Conservation (phyloP, 225 moss, liverwort and hornwort genomes). For the Marchantia paleacea region DNA sequence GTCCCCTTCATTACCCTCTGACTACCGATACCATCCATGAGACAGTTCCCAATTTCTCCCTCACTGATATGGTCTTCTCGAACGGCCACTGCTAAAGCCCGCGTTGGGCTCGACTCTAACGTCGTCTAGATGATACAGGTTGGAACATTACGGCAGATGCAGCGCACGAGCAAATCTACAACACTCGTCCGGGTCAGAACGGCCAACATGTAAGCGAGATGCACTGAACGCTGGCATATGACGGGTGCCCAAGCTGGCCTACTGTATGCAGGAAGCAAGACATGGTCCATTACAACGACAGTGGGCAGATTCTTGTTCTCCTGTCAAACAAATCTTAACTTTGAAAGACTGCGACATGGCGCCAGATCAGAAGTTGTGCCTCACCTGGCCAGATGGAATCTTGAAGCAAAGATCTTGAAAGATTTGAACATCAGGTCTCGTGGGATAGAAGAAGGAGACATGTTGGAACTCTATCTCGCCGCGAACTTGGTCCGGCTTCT, state of each 20-base stretch:
- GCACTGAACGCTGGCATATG: not conserved
- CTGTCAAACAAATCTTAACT: not conserved
- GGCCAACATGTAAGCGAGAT: not conserved
- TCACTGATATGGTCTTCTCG: not conserved
- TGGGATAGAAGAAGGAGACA: conserved; percentile 63
- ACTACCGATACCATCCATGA: not conserved
- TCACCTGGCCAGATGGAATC: conserved; percentile 56
- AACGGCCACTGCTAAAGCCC: not conserved
- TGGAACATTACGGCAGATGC: too few species aligned
- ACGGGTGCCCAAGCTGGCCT: not conserved
- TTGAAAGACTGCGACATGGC: too few species aligned
- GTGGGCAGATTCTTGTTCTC: too few species aligned
- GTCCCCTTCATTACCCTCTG: not conserved
- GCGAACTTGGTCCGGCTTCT: conserved; percentile 37
- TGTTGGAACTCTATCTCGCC: conserved; percentile 64
- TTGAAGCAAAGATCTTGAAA: conserved; percentile 55
- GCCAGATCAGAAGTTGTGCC: not conserved
- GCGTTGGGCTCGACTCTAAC: too few species aligned
- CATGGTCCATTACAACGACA: too few species aligned
- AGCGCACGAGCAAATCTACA: too few species aligned
- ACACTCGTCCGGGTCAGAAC: too few species aligned
- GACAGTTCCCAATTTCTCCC: too few species aligned
- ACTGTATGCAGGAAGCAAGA: not conserved
- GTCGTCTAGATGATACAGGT: too few species aligned
- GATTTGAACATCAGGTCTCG: conserved; percentile 55